Evolutionary conservation across 768 basidiomycete genomes (phyloP).

Genomic region (Crepidotus variabilis): DNA sequence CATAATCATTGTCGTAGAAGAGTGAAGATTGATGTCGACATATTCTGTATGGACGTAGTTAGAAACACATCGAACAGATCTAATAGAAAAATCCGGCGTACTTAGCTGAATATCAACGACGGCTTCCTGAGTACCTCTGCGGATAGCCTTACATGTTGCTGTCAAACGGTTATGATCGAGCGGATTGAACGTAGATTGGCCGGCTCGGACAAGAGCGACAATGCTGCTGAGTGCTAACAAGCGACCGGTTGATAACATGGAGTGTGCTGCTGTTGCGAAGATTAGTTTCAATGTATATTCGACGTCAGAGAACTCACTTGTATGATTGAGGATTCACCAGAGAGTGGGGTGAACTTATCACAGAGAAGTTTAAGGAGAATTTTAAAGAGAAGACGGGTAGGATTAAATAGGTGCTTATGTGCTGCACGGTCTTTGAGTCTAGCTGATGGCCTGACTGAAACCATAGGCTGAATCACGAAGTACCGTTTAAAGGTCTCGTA

Average conservation of each 20-base stretch:
- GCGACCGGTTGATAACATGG: background rate
- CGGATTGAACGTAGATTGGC: conserved; percentile 30
- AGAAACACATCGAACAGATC: background rate
- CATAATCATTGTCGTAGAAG: conserved; percentile 53
- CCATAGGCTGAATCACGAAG: too few relatives aligned
- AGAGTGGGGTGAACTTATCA: too few relatives aligned
- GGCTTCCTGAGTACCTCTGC: conserved; percentile 27
- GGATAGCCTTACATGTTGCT: conserved; percentile 38
- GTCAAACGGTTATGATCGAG: conserved; percentile 27
- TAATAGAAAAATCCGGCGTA: conserved; percentile 21
- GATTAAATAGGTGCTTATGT: too few relatives aligned
- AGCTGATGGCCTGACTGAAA: too few relatives aligned
- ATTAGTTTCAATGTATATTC: too few relatives aligned
- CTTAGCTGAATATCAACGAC: conserved; percentile 41
- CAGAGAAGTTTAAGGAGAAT: too few relatives aligned
- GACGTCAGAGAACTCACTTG: too few relatives aligned
- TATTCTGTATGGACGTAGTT: conserved; percentile 43
- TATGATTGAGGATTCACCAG: too few relatives aligned
- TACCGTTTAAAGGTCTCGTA: too few relatives aligned
- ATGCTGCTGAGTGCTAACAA: background rate
- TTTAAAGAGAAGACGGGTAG: too few relatives aligned
- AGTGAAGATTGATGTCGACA: conserved; percentile 55
- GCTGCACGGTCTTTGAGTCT: too few relatives aligned
- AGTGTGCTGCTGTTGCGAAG: too few relatives aligned
- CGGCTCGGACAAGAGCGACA: background rate